phyloP scores from a whole-genome alignment of 257 asterid genomes.

The Osmanthus fragrans region DNA sequence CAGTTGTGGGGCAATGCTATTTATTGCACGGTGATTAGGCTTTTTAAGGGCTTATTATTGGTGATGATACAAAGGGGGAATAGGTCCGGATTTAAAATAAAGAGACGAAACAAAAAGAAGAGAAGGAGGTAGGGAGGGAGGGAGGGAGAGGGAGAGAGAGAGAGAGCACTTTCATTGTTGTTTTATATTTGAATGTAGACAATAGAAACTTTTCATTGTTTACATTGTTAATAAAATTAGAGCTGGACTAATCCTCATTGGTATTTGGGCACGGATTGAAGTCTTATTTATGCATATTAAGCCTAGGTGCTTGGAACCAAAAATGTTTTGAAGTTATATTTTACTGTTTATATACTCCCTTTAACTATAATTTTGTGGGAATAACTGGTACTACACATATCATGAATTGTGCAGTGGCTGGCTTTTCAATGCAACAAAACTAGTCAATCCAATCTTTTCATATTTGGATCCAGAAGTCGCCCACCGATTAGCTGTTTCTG shows the following conservation, averaged over 20 bases:
- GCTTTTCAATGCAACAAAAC: constrained; percentile 92
- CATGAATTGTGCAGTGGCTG: constrained; percentile 76
- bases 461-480: constrained; percentile 93
- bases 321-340: not conserved
- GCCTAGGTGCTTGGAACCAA: constrained; percentile 1
- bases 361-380: not conserved
- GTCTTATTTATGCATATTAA: not conserved
- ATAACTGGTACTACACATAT: constrained; percentile 2
- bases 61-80: not conserved
- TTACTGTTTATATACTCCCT: not conserved
- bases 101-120: not conserved
- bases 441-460: constrained; percentile 96
- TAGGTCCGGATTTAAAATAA: too few relatives aligned
- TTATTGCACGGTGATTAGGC: not conserved
- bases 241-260: not conserved
- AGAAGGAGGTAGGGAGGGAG: not conserved
- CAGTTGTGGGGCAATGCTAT: not conserved
- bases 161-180: not conserved
- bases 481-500: constrained; percentile 86
- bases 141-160: not conserved
- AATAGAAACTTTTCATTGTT: not conserved
- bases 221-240: not conserved
- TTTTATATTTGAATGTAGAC: not conserved
- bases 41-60: not conserved
- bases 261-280: not conserved